Evolutionary conservation across 192 early-diverging fungal species (phyloP), one percentile per base, ranked within the genome.

Genomic region (Thoreauomyces humboldtii): DNA sequence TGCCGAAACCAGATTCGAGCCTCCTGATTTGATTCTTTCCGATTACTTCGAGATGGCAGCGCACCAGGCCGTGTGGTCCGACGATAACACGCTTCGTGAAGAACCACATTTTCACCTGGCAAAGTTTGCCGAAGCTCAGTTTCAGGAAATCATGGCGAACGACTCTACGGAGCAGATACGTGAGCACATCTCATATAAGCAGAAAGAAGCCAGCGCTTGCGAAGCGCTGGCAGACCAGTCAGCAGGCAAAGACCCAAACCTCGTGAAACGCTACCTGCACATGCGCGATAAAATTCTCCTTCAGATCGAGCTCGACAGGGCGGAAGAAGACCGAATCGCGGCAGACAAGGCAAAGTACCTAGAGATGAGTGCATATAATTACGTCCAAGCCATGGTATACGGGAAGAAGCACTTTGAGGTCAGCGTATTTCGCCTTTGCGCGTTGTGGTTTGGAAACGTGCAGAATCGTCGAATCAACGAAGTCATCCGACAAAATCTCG

Each of bases 381-480:
- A 80, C 43, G 31, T 81, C 35, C 9, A 72, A 12, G 70, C 65
- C 17, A 42, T 82, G 29, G 33, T 62, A 32, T 53, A 65, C 44
- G 72, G 71, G 2, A 36, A 69, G 19, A 27, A n/a, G 14, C 63
- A 80, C 41, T 61, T 27, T 17, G 80, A 79, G 48, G 42, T 74
- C 22, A 57, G 59, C 32, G 80, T 81, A 21, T 82, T 82, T 54
- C 59, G 77, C 37, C 36, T 82, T 6, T 73, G 69, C 41, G 61
- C 78, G 6, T 52, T 82, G 6, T 82, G 80, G 80, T 75, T 82
- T 53, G 73, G 70, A 0, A 80, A 82, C 34, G 14, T 55, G 15
- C n/a, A 47, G 3, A 57, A 55, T 11, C 15, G 38, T 7, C 47
- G 59, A 11, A 38, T 80, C 6, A 75, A 75, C 42, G 9, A 27